Evolutionary conservation across 1,139 yeast species (phyloP), one percentile per base, ranked within the genome.

Genomic region (Suhomyces bokatorum): DNA sequence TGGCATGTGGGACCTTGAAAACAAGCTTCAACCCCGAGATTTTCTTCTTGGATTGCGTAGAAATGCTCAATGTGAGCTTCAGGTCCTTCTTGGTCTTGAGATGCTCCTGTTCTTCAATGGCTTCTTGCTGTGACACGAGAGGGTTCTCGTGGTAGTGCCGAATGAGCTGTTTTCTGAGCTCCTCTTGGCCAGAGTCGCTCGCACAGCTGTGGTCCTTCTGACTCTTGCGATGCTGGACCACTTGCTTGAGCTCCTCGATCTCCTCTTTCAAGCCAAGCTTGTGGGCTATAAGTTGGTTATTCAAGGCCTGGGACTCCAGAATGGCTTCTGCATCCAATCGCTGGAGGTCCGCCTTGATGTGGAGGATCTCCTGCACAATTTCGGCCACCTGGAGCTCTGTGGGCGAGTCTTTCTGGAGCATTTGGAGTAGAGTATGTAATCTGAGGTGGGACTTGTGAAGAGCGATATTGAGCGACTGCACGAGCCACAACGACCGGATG

Each of bases 401-500:
- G 16, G 33, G 9, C n/a, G 32, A 35, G 7, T 45, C 42, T 5
- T 35, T 32, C 17, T 47, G 48, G 13, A 46, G 33, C 13, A 28
- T 40, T 9, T 32, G 9, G 24, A 52, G 45, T 3, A 47, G 32
- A 14, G 34, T 40, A 34, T 52, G 36, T 26, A 55, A 43, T 8
- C 47, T 45, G 6, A 15, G 32, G n/a, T 39, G 37, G 15, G 52
- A 55, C 37, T 63, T 60, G 14, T 59, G 62, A 3, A 67, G 57
- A 12, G 57, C 51, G 24, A 71, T 53, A 45, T 73, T 74, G 40
- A 73, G 62, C 16, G 69, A 58, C 46, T 74, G 79, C 3, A 73
- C 59, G n/a, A 73, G 53, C 79, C 79, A 74, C 12, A 73, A 54
- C 2, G 77, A 70, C 38, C 79, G 68, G 27, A 73, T 63, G 2